Evolutionary conservation across 257 asterid genomes (phyloP).

Genomic region (Ocimum tenuiflorum): DNA sequence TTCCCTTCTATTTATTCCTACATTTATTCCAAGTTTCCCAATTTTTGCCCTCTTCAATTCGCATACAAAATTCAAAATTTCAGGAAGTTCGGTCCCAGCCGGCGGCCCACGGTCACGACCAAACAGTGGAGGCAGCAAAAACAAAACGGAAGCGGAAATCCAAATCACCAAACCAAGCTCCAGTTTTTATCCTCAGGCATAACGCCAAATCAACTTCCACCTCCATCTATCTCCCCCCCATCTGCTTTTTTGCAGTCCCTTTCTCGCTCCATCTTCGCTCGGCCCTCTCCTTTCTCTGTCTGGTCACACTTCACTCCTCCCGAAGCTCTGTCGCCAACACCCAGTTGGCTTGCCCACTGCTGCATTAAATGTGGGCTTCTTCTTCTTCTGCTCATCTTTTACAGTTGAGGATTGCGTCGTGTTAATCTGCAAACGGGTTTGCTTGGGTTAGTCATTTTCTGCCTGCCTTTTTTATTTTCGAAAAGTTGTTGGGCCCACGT

Average conservation of each 20-base stretch:
- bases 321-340: constrained; percentile 18
- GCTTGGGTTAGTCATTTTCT: background rate
- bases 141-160: background rate
- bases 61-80: no score
- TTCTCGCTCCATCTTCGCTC: background rate
- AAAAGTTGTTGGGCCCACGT: background rate
- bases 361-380: constrained; percentile 23
- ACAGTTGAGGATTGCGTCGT: background rate
- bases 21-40: no score
- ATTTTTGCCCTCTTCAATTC: no score
- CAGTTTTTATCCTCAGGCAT: constrained; percentile 17
- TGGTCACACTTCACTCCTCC: constrained; percentile 25
- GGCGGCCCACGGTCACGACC: background rate
- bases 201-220: constrained; percentile 23
- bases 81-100: background rate
- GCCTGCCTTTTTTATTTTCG: background rate
- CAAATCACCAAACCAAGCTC: background rate
- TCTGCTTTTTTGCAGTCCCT: background rate
- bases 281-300: constrained; percentile 19
- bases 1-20: no score
- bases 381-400: background rate
- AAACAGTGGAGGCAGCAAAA: background rate
- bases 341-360: constrained; percentile 4
- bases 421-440: constrained; percentile 11
- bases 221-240: background rate